Evolutionary conservation across 768 basidiomycete genomes (phyloP).

Genomic region (Lentinus brumalis): DNA sequence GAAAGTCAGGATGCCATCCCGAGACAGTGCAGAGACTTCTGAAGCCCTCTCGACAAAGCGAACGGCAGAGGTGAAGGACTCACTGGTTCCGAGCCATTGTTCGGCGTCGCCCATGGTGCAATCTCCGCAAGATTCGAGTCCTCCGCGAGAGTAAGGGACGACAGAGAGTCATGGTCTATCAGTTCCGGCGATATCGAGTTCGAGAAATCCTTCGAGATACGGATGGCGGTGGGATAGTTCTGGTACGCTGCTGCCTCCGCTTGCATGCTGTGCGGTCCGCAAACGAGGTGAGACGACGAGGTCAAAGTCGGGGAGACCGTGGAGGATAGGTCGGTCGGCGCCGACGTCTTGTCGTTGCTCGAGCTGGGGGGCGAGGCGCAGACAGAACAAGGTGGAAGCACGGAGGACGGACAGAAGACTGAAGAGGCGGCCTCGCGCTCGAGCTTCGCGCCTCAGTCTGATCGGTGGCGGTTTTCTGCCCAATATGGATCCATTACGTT

Average conservation of each 20-base stretch:
- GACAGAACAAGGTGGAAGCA: neutral
- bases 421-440: neutral
- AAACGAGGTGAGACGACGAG: constrained; percentile 25
- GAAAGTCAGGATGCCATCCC: too few species aligned
- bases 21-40: neutral
- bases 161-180: constrained; percentile 15
- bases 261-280: constrained; percentile 26
- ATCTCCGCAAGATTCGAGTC: constrained; percentile 17
- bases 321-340: constrained; percentile 20
- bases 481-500: constrained; percentile 11
- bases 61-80: neutral
- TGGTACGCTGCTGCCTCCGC: constrained; percentile 8
- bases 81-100: constrained; percentile 19
- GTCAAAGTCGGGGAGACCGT: constrained; percentile 22
- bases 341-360: neutral
- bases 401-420: neutral
- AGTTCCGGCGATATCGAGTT: constrained; percentile 10
- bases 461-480: constrained; percentile 16
- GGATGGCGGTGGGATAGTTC: constrained; percentile 16
- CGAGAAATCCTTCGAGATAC: constrained; percentile 19
- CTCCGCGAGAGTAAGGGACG: constrained; percentile 13
- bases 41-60: neutral
- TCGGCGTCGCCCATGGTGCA: constrained; percentile 19
- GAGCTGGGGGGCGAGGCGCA: neutral
- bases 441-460: neutral